Evolutionary conservation across 768 basidiomycete species (phyloP), one percentile per base, ranked within the genome.

Genomic region (Inosperma sp.): DNA sequence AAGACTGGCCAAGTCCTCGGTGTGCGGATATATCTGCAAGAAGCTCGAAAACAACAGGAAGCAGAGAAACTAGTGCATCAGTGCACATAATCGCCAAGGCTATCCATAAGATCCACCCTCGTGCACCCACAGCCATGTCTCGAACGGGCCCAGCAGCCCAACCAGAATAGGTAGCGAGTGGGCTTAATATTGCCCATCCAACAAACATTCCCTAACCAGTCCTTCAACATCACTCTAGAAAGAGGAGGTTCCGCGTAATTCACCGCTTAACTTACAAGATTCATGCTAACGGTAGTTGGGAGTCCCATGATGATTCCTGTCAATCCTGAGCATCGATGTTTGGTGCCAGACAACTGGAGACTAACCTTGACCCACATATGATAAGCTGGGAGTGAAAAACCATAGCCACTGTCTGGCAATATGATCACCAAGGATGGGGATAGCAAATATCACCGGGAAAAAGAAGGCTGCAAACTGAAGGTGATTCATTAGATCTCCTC

Each of bases 31-130:
- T 61, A 57, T 52, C 31, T 45, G 23, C 23, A 21, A 77, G 41
- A 48, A 79, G 81, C 49, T 85, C 83, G 45, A 74, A 64, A 34
- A 79, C 67, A 52, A 93, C 82, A 16, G 93, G 91, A 14, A 91
- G 57, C 22, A 98, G 81, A 8, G 91, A 92, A 30, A 97, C 77
- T 52, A 97, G 66, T 46, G 86, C 86, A 68, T 98, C 95, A 29
- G 92, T 80, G 65, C 86, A 91, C 95, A 98, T 97, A 60, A 95
- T 88, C 4, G 93, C 94, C 29, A 98, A 77, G 1, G 93, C 88
- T 17, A 85, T 78, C 95, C 95, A 98, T n/a, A 98, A 79, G 48
- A 95, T 93, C 92, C 92, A 95, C 27, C 91, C 91, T 45, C 94
- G 81, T n/a, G 93, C 85, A 34, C 95, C 95, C 52, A 78, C 77